These are phyloP conservation scores for Stentor roeselii DNA, from an alignment of 73 alveolate genomes.

Conservation along the genomic window DNA sequence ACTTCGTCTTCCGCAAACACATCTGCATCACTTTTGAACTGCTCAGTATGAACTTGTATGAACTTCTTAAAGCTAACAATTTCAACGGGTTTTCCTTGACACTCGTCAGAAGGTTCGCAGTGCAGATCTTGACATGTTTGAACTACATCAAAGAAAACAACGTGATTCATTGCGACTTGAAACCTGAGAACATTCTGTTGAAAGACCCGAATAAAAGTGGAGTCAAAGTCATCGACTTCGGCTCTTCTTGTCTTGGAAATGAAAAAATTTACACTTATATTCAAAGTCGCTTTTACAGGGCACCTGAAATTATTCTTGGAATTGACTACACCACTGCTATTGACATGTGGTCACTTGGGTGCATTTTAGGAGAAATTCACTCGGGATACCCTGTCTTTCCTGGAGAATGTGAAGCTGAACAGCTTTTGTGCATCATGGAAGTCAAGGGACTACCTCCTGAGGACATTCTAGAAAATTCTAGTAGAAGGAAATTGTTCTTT, in stretches of 20 bases:
- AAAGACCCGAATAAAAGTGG: slow-evolving; percentile 54
- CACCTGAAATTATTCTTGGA: too few relatives aligned
- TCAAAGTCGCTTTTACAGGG: too few relatives aligned
- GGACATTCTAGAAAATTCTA: slow-evolving; percentile 53
- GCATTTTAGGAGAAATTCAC: slow-evolving; percentile 82
- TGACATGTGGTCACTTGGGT: slow-evolving; percentile 96
- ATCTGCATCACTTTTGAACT: slow-evolving; percentile 67
- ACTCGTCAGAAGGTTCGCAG: slow-evolving; percentile 59
- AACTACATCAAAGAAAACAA: slow-evolving; percentile 44
- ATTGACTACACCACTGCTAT: slow-evolving; percentile 84
- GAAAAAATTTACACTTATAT: slow-evolving; percentile 78
- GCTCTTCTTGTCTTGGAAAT: slow-evolving; percentile 65
- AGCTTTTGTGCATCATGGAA: slow-evolving; percentile 75
- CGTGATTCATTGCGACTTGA: slow-evolving; percentile 40
- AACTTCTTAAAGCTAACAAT: slow-evolving; percentile 56
- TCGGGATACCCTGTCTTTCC: slow-evolving; percentile 86
- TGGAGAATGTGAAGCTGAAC: slow-evolving; percentile 82
- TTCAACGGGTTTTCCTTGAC: slow-evolving; percentile 64
- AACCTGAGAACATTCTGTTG: slow-evolving; percentile 31
- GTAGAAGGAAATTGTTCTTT: slow-evolving; percentile 51
- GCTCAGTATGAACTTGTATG: slow-evolving; percentile 64
- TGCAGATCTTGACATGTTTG: slow-evolving; percentile 54
- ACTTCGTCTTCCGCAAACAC: slow-evolving; percentile 53
- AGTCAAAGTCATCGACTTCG: slow-evolving; percentile 76
- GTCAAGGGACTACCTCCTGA: slow-evolving; percentile 70